These are phyloP conservation scores for Xylaria sp. DNA, from an alignment of 2,329 filamentous ascomycete genomes.

Conservation along the genomic window DNA sequence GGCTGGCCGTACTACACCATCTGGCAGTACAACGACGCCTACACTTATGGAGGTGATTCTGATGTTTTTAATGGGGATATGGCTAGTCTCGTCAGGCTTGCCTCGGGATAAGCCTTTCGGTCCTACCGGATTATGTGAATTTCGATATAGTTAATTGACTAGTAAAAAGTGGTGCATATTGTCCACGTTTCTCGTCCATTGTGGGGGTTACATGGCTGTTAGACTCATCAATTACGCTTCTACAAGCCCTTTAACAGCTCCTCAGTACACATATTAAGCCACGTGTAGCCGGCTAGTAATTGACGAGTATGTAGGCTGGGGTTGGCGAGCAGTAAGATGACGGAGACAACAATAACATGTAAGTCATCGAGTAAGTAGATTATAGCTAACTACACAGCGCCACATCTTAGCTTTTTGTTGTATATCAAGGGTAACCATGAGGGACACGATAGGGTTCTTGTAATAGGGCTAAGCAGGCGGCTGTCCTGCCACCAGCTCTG, in stretches of 20 bases:
- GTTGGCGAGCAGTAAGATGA: neutral
- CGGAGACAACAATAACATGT: neutral
- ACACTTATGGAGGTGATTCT: constrained; percentile 63
- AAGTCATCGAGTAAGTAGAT: neutral
- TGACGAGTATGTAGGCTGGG: neutral
- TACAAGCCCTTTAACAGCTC: neutral
- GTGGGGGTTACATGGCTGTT: neutral
- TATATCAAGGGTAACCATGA: neutral
- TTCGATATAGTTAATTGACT: neutral
- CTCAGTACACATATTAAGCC: neutral
- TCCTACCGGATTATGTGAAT: neutral
- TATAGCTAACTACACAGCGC: neutral
- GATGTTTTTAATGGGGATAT: constrained; percentile 62
- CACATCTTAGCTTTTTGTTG: neutral
- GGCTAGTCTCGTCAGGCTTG: constrained; percentile 41
- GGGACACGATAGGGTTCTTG: neutral
- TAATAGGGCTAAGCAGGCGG: neutral
- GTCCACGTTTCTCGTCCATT: neutral
- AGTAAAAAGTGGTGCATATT: neutral
- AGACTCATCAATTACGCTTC: neutral
- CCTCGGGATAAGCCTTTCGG: constrained; percentile 36
- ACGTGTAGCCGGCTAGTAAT: neutral
- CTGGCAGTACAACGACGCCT: constrained; percentile 64
- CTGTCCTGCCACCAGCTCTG: neutral
- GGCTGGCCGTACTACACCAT: constrained; percentile 65